These are phyloP conservation scores for Ostreobium quekettii DNA, from an alignment of 139 green algal genomes.

Conservation along the genomic window DNA sequence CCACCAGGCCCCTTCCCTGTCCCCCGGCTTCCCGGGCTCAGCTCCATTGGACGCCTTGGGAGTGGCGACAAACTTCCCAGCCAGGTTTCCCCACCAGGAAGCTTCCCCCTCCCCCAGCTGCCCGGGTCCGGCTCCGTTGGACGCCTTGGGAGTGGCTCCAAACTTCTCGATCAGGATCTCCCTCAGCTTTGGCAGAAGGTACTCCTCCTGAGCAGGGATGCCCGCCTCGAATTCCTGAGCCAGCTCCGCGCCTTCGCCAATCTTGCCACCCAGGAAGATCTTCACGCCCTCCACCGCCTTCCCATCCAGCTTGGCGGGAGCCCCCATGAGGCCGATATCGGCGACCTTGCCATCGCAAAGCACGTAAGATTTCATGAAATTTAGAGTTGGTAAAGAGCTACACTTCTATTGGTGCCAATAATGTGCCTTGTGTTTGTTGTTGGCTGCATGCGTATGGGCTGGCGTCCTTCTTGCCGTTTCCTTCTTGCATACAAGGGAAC, in stretches of 20 bases:
- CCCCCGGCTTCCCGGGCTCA: neutral
- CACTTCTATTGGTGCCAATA: too few species aligned
- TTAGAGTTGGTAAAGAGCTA: too few species aligned
- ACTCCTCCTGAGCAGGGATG: slow-evolving; percentile 47
- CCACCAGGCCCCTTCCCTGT: slow-evolving; percentile 4
- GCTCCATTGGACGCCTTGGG: too few species aligned
- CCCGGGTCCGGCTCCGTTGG: neutral
- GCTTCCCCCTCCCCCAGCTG: neutral
- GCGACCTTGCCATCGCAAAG: slow-evolving; percentile 79
- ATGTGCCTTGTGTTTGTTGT: too few species aligned
- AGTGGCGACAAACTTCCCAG: slow-evolving; percentile 78
- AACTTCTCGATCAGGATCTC: slow-evolving; percentile 77
- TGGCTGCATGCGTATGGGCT: too few species aligned
- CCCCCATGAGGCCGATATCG: slow-evolving; percentile 92
- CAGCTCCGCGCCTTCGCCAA: slow-evolving; percentile 62
- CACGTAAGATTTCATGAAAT: too few species aligned
- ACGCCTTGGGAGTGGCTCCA: slow-evolving; percentile 46
- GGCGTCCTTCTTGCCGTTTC: too few species aligned
- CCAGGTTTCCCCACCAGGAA: slow-evolving; percentile 17
- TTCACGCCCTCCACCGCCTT: slow-evolving; percentile 87
- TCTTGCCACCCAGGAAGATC: slow-evolving; percentile 78
- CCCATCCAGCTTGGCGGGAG: slow-evolving; percentile 71
- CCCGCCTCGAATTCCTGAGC: slow-evolving; percentile 58
- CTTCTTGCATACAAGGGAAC: too few species aligned
- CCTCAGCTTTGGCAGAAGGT: slow-evolving; percentile 63